These are phyloP conservation scores for Cyberlindnera galapagoensis DNA, from an alignment of 805 yeast genomes.

Conservation along the genomic window DNA sequence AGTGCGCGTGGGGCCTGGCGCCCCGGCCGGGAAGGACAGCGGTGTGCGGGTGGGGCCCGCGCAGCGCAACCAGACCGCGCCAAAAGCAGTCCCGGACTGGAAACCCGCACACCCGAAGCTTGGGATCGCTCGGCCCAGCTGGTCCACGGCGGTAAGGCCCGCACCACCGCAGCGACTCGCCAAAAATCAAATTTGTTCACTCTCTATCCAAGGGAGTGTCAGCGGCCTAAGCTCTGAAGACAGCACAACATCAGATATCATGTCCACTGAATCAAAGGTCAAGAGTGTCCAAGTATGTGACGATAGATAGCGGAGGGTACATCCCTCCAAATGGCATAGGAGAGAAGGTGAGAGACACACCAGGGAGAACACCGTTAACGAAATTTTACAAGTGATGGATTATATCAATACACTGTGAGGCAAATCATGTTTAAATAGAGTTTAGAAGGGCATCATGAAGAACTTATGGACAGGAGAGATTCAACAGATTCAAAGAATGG, in stretches of 20 bases:
- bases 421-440: no score
- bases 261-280: conserved; percentile 49
- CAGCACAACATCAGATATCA: conserved; percentile 32
- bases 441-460: no score
- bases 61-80: no score
- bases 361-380: background rate
- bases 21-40: conserved; percentile 5
- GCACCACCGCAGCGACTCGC: no score
- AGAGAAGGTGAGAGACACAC: conserved; percentile 1
- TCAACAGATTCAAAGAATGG: no score
- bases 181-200: conserved; percentile 23
- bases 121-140: no score
- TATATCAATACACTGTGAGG: no score
- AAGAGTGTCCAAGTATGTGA: conserved; percentile 86
- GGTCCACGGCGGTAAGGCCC: no score
- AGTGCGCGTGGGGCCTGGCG: conserved; percentile 8
- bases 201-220: conserved; percentile 11
- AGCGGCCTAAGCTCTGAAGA: conserved; percentile 5
- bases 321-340: conserved; percentile 1
- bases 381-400: background rate
- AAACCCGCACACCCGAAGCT: no score
- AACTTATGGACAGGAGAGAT: no score
- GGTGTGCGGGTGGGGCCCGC: conserved; percentile 17
- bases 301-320: no score
- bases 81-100: no score